Conservation (phyloP, 2,329 filamentous ascomycete genomes). For the Xylariomycetidae sp. region DNA sequence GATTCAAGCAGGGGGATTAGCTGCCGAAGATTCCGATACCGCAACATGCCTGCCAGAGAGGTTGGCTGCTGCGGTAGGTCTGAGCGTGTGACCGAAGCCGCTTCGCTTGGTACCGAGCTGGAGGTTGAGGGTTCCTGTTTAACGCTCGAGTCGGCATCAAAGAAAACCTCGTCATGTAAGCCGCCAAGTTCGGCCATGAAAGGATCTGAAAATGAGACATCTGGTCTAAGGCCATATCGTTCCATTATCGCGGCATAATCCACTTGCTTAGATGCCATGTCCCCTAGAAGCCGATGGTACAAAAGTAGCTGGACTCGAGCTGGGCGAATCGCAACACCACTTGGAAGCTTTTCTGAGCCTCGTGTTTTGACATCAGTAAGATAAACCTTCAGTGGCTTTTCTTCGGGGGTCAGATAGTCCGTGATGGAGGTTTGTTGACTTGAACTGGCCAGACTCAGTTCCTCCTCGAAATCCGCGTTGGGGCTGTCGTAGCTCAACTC, state of each 20-base stretch:
- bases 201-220: constrained; percentile 65
- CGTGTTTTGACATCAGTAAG: constrained; percentile 88
- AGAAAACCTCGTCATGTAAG: constrained; percentile 61
- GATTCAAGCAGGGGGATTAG: constrained; percentile 38
- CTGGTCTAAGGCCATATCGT: constrained; percentile 63
- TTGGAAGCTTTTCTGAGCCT: constrained; percentile 55
- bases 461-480: constrained; percentile 61
- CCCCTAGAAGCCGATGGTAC: constrained; percentile 78
- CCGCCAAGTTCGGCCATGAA: constrained; percentile 71
- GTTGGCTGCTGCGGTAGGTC: constrained; percentile 7
- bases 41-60: constrained; percentile 32
- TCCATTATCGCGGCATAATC: constrained; percentile 62
- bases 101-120: not conserved
- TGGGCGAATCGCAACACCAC: constrained; percentile 60
- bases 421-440: constrained; percentile 33
- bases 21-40: constrained; percentile 42
- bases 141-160: constrained; percentile 34
- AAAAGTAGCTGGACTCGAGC: constrained; percentile 84
- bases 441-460: constrained; percentile 32
- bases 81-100: constrained; percentile 5
- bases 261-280: constrained; percentile 65
- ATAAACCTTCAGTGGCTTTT: constrained; percentile 49
- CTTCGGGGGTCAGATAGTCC: constrained; percentile 31
- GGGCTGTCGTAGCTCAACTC: constrained; percentile 74
- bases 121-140: constrained; percentile 11